These are phyloP conservation scores for Cercospora beticola DNA, from an alignment of 2,329 filamentous ascomycete species.

Conservation along the genomic window DNA sequence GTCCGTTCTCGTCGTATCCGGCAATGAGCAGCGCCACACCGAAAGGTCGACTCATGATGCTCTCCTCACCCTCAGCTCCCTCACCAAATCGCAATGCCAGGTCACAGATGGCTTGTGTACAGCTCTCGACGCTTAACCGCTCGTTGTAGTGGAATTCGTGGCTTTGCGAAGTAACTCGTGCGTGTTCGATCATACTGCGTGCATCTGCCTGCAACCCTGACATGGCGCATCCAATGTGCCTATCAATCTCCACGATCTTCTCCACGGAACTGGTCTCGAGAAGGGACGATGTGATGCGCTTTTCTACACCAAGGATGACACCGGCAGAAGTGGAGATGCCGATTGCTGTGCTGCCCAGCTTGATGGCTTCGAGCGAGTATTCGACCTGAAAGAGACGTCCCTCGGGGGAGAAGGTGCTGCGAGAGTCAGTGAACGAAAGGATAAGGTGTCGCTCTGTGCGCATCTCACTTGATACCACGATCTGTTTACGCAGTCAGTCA, in stretches of 20 bases:
- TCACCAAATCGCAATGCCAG: conserved; percentile 94
- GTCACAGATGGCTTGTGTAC: conserved; percentile 98
- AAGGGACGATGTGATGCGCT: conserved; percentile 95
- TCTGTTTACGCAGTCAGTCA: conserved; percentile 56
- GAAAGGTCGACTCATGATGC: conserved; percentile 96
- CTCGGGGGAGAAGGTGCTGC: conserved; percentile 97
- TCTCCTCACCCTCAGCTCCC: conserved; percentile 72
- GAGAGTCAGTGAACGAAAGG: conserved; percentile 26
- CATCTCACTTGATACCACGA: conserved; percentile 86
- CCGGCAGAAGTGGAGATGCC: conserved; percentile 92
- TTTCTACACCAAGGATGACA: conserved; percentile 95
- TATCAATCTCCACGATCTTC: conserved; percentile 99
- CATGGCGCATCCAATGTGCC: conserved; percentile 99
- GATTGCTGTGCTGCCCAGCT: conserved; percentile 97
- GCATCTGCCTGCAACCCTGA: conserved; percentile 96
- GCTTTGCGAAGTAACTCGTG: conserved; percentile 90
- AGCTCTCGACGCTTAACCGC: conserved; percentile 90
- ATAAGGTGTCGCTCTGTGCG: conserved; percentile 5
- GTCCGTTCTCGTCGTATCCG: conserved; percentile 94
- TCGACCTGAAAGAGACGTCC: conserved; percentile 99
- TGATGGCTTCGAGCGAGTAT: conserved; percentile 99
- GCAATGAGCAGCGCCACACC: conserved; percentile 95
- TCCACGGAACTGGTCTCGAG: conserved; percentile 97
- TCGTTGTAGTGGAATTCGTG: conserved; percentile 99
- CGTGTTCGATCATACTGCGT: conserved; percentile 96